phyloP scores from a whole-genome alignment of 2,329 filamentous ascomycete species.

The Penicillium sp. region DNA sequence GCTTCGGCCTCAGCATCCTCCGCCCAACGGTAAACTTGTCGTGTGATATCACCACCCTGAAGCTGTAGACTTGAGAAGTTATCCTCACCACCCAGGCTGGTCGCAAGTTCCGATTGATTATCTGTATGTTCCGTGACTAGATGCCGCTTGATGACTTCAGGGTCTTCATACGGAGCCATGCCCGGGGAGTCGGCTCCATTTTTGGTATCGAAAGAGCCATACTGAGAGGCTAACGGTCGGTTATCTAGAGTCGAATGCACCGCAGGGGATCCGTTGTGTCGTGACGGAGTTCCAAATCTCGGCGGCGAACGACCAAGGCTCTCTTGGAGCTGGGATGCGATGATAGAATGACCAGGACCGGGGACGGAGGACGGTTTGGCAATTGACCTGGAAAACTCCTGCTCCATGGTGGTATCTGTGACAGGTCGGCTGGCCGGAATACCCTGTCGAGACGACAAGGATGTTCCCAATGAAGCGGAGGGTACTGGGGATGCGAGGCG shows the following conservation, averaged over 20 bases:
- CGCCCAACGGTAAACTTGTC: constrained; percentile 95
- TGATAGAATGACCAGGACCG: constrained; percentile 79
- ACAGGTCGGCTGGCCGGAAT: constrained; percentile 32
- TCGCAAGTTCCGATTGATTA: constrained; percentile 34
- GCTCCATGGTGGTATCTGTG: constrained; percentile 48
- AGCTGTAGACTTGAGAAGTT: constrained; percentile 91
- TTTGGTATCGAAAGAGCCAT: constrained; percentile 79
- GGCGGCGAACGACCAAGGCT: constrained; percentile 58
- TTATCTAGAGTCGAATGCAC: constrained; percentile 49
- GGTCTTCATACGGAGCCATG: constrained; percentile 71
- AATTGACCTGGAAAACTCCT: constrained; percentile 59
- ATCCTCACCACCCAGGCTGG: constrained; percentile 56
- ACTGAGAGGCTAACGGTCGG: constrained; percentile 63
- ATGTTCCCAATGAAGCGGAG: constrained; percentile 36
- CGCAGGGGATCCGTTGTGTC: constrained; percentile 58
- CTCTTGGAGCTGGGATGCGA: constrained; percentile 81
- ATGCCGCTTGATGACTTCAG: constrained; percentile 87
- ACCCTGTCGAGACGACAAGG: constrained; percentile 41
- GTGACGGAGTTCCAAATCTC: constrained; percentile 45
- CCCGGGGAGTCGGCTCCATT: constrained; percentile 10
- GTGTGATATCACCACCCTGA: constrained; percentile 90
- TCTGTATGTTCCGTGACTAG: constrained; percentile 55
- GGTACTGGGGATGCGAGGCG: constrained; percentile 57
- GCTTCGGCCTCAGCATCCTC: constrained; percentile 75
- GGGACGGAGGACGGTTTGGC: constrained; percentile 58